Evolutionary conservation across 345 rosid genomes (phyloP).

Genomic region (Excoecaria cochinchinensis): DNA sequence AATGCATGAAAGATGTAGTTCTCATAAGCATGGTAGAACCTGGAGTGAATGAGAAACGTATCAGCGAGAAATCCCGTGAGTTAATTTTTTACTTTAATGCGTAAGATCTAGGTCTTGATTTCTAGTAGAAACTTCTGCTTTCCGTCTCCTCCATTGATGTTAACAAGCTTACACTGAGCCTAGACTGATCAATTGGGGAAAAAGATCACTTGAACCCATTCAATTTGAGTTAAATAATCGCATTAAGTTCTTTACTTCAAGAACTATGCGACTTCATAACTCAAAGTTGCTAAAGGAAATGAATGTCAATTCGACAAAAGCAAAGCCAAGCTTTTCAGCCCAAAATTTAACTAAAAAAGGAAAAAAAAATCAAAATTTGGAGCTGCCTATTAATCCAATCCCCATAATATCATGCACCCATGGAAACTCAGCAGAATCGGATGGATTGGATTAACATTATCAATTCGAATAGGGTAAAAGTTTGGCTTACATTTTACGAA

Average conservation of each 20-base stretch:
- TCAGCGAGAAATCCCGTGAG: neutral
- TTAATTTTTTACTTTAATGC: too few relatives aligned
- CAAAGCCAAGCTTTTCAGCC: neutral
- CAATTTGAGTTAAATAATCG: neutral
- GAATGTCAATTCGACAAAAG: neutral
- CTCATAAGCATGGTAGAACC: conserved; percentile 95
- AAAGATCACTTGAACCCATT: neutral
- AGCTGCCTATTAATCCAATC: conserved; percentile 1
- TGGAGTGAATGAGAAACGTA: conserved; percentile 25
- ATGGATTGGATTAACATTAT: neutral
- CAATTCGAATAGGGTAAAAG: neutral
- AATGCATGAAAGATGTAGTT: conserved; percentile 86
- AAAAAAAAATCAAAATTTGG: neutral
- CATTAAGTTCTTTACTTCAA: neutral
- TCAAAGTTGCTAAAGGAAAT: neutral
- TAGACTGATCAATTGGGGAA: neutral
- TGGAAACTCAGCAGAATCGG: neutral
- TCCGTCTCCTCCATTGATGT: neutral
- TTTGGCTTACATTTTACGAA: conserved; percentile 66
- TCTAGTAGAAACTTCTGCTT: neutral
- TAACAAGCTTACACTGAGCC: neutral
- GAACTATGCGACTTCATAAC: neutral
- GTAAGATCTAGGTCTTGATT: too few relatives aligned
- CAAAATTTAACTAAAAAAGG: neutral
- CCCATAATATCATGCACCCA: conserved; percentile 11